Evolutionary conservation across 169 alveolate species (phyloP), one percentile per base, ranked within the genome.

Genomic region (Plasmodium yoelii): DNA sequence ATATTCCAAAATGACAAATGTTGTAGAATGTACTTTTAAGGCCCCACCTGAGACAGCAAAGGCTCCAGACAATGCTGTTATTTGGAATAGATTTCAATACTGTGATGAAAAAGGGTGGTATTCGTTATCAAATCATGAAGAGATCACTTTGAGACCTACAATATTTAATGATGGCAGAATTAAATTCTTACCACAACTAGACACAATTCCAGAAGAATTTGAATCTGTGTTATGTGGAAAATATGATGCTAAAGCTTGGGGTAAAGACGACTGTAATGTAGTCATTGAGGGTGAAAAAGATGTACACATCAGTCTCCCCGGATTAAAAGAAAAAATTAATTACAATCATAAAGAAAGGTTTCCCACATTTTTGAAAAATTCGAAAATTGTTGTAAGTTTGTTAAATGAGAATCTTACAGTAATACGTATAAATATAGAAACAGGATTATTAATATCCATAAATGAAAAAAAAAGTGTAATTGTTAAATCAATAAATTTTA

Each of bases 201-300:
- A 87, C 6, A 91, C 87, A 9, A 67, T 90, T 12, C 88, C 94
- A 13, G 88, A 73, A 0, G 94, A 63, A 49, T 93, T 93, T 59
- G 91, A 63, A 39, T 47, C 73, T 15, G 86, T 93, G 6, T 90
- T 87, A 82, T 90, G 94, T 18, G 95, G 95, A 56, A 90, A 69
- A 42, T 93, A 86, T 75, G 94, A 93, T 73, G 93, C 93, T 9
- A 93, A 91, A 65, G 93, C 92, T n/a, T 56, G 95, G 90, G 87
- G 88, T 10, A 73, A 82, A 80, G 94, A 88, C 2, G 88, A 87
- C 6, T 68, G 88, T 51, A 61, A 63, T 72, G n/a, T 93, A 87
- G 93, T 92, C 6, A 88, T 93, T 13, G 95, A 93, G 64, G 95
- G 95, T 44, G 95, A 93, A 77, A 77, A 71, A 82, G 90, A 67